These are phyloP conservation scores for Apophysomyces elegans DNA, from an alignment of 371 early-diverging fungal species.

Conservation along the genomic window DNA sequence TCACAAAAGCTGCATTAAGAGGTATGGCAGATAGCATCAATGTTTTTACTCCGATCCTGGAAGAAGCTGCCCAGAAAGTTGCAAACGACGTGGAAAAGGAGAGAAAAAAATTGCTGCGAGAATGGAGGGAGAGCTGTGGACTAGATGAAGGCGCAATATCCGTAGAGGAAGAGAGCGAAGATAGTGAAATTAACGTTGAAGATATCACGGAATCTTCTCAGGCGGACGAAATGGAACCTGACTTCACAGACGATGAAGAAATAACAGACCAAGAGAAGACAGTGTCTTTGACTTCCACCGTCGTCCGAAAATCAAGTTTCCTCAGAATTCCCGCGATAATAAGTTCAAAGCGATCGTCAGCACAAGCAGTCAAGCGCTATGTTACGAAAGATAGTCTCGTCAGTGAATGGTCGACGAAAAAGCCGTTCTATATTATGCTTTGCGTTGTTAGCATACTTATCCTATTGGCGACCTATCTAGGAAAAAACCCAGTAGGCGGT, in stretches of 20 bases:
- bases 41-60: constrained; percentile 37
- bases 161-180: neutral
- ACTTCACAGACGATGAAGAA: constrained; percentile 1
- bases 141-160: neutral
- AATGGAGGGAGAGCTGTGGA: neutral
- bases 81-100: constrained; percentile 1
- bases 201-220: neutral
- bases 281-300: neutral
- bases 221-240: neutral
- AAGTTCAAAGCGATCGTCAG: too few relatives aligned
- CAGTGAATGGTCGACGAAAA: constrained; percentile 1
- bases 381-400: neutral
- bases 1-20: constrained; percentile 47
- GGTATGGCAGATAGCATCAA: constrained; percentile 45
- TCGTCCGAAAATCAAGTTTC: neutral
- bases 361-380: neutral
- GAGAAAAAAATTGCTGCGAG: neutral
- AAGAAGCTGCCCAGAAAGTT: constrained; percentile 20
- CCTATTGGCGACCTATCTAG: neutral
- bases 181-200: neutral
- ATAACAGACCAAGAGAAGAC: neutral
- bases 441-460: neutral
- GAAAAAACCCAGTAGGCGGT: neutral
- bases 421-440: neutral
- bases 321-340: neutral